A percentile compares a stretch with the other conserved stretches of the same genome.
Evolutionary conservation across 768 basidiomycete species (phyloP).

Genomic region (Xerocomellus intermedius): DNA sequence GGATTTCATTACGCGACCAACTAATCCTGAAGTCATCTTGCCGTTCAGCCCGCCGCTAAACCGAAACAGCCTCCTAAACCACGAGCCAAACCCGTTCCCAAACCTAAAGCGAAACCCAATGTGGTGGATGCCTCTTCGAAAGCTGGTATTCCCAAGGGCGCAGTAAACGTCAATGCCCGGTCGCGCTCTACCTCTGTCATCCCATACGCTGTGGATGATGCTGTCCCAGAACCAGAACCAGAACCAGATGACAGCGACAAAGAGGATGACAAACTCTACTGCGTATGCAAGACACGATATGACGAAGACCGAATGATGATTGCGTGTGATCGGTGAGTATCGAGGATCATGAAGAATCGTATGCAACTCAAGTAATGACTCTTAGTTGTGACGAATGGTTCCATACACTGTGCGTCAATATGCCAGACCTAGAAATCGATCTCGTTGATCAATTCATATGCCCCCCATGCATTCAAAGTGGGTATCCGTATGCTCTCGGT

Average conservation of each 20-base stretch:
- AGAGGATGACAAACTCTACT: constrained; percentile 68
- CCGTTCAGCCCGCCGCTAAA: constrained; percentile 22
- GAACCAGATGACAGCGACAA: constrained; percentile 46
- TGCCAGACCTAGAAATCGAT: constrained; percentile 79
- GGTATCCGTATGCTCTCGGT: constrained; percentile 31
- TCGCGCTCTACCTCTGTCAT: constrained; percentile 73
- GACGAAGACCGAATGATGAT: constrained; percentile 91
- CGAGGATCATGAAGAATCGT: neutral
- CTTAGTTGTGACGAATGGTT: constrained; percentile 95
- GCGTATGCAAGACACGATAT: constrained; percentile 83
- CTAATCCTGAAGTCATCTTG: neutral
- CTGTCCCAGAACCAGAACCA: constrained; percentile 48
- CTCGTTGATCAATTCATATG: constrained; percentile 93
- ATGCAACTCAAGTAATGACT: neutral
- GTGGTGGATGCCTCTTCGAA: constrained; percentile 17
- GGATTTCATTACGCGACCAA: neutral
- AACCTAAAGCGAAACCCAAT: constrained; percentile 26
- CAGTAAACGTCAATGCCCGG: constrained; percentile 38
- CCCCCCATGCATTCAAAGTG: constrained; percentile 74
- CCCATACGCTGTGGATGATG: constrained; percentile 45
- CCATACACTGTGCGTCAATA: constrained; percentile 80
- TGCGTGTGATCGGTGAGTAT: constrained; percentile 81
- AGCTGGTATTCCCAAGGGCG: constrained; percentile 15
- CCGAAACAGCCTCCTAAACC: constrained; percentile 32
- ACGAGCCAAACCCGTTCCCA: constrained; percentile 31